Conservation (phyloP, 208 protist species). For the Balamuthia mandrillaris region DNA sequence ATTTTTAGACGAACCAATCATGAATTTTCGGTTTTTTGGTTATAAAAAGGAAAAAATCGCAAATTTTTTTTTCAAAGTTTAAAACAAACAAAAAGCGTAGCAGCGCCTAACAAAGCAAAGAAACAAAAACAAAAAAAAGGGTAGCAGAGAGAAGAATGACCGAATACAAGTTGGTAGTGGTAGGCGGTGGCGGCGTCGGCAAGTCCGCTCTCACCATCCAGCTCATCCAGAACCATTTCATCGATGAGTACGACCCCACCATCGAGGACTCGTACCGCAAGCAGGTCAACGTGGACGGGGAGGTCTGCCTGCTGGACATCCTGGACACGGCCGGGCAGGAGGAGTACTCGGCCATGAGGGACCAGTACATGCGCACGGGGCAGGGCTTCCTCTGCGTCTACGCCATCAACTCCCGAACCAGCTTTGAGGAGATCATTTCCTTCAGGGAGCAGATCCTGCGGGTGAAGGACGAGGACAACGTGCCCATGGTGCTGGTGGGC, state of each 20-base stretch:
- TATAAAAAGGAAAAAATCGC: too few species aligned
- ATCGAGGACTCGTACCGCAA: constrained; percentile 70
- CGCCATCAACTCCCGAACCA: constrained; percentile 48
- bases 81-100: too few species aligned
- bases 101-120: too few species aligned
- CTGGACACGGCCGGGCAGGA: constrained; percentile 72
- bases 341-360: constrained; percentile 72
- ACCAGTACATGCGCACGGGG: constrained; percentile 61
- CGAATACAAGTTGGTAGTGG: constrained; percentile 36
- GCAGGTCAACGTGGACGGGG: constrained; percentile 50
- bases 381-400: constrained; percentile 71
- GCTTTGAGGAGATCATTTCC: constrained; percentile 63
- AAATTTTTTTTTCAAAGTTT: too few species aligned
- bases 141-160: not conserved
- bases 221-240: constrained; percentile 69
- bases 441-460: constrained; percentile 67
- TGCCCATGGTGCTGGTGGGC: constrained; percentile 62
- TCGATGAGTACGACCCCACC: constrained; percentile 76
- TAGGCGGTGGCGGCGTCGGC: constrained; percentile 67
- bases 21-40: too few species aligned
- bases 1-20: too few species aligned
- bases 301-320: constrained; percentile 64
- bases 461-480: constrained; percentile 66
- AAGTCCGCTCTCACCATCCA: constrained; percentile 77
- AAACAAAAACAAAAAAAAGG: too few species aligned